Percentiles rank a stretch among this genome's conserved stretches.
These are phyloP conservation scores for Quillaja saponaria DNA, from an alignment of 306 rosid genomes.

Conservation along the genomic window DNA sequence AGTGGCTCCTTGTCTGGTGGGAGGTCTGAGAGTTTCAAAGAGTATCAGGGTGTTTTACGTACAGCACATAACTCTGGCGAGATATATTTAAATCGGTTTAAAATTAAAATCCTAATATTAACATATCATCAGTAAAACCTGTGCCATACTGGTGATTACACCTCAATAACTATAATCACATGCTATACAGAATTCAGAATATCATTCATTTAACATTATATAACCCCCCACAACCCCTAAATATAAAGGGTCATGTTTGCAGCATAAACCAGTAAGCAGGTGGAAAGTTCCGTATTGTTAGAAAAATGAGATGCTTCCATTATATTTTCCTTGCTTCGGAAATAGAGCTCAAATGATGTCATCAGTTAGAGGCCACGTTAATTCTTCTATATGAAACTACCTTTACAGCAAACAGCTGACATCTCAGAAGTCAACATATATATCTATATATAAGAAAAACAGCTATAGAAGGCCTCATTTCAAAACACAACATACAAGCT, in stretches of 20 bases:
- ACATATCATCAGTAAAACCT: slow-evolving; percentile 14
- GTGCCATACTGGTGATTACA: slow-evolving; percentile 3
- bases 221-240: too few relatives aligned
- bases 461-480: too few relatives aligned
- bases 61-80: not conserved
- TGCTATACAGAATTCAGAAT: not conserved
- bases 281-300: not conserved
- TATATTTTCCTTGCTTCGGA: not conserved
- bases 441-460: too few relatives aligned
- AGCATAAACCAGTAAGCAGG: not conserved
- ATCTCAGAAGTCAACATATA: not conserved
- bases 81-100: not conserved
- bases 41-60: slow-evolving; percentile 23
- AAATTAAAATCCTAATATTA: slow-evolving; percentile 7
- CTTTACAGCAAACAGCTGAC: not conserved
- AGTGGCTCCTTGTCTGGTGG: slow-evolving; percentile 60
- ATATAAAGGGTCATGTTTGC: not conserved
- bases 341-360: not conserved
- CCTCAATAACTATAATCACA: not conserved
- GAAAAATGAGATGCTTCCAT: not conserved
- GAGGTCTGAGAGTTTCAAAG: slow-evolving; percentile 50
- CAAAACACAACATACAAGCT: too few relatives aligned
- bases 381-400: not conserved
- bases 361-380: not conserved
- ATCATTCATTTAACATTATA: too few relatives aligned